Base-by-base conservation (phyloP, 2,329 filamentous ascomycete genomes). In the Curvularia sp. region DNA sequence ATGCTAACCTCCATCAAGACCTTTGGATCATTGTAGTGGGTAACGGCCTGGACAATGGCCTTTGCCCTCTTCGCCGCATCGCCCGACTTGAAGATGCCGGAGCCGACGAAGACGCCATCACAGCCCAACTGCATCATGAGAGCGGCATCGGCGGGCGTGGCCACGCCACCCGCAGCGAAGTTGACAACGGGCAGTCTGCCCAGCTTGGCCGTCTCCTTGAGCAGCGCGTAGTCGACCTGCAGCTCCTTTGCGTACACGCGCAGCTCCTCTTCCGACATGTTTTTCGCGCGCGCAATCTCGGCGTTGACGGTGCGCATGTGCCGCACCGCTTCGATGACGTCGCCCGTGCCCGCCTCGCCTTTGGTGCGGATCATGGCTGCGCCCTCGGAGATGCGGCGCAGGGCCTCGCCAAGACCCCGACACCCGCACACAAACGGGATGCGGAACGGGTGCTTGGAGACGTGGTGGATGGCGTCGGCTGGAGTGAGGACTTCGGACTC, bases 91-190 rank as follows among this genome's bases (percentile, higher is more conserved):
- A 99, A 99, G 79, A 98, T 98, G 27, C 95, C 95, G 57, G 88
- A 93, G 27, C 95, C 95, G 34, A 99, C 95, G 75, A 99, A 99
- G 34, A 99, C 95, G 57, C 95, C 95, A 74, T 99, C 95, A 75
- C 95, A 98, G 60, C 95, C 95, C 64, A 99, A 83, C 84, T 98
- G 94, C 95, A 99, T 99, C 94, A 99, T 92, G 81, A 99, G 83
- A 2, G 95, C 95, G 0, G 95, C 95, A 79, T 99, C 95, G 0
- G 95, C 95, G 0, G 95, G 95, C 1, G 95, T 99, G n/a, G 95
- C 95, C n/a, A 99, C 91, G 57, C 95, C 95, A n/a, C 95, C 95
- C 3, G 95, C 95, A 0, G 95, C 95, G 70, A 99, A 98, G 84
- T 98, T 98, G 65, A 99, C 95, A 0, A 98, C 94, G 2, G 95